These are phyloP conservation scores for Phytophthora cactorum DNA, from an alignment of 352 stramenopile genomes.

Conservation along the genomic window DNA sequence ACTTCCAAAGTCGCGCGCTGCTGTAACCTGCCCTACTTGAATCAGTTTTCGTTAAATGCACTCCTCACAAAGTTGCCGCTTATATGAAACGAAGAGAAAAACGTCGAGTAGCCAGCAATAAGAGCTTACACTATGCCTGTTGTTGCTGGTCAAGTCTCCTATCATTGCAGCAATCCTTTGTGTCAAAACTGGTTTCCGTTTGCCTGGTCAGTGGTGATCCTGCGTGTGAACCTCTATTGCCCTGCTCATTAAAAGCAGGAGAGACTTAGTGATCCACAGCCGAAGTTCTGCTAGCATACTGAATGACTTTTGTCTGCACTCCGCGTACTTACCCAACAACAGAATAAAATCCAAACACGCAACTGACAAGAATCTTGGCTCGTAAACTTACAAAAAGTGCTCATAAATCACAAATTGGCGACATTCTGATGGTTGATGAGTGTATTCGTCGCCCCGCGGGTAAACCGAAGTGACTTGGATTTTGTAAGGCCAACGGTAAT, in stretches of 20 bases:
- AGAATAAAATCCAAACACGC: neutral
- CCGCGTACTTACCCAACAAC: too few species aligned
- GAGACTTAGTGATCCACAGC: neutral
- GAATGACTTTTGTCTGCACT: too few species aligned
- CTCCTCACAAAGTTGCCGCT: too few species aligned
- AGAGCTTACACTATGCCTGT: neutral
- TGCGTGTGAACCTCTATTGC: too few species aligned
- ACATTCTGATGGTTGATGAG: constrained; percentile 7
- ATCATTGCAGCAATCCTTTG: neutral
- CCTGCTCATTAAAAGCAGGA: neutral
- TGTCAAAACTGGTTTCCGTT: neutral
- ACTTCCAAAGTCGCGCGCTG: too few species aligned
- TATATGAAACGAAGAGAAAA: too few species aligned
- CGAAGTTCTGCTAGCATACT: too few species aligned
- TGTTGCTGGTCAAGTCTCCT: neutral
- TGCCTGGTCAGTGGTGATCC: neutral
- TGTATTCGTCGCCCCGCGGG: neutral
- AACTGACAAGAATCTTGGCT: neutral
- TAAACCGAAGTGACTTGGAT: constrained; percentile 14
- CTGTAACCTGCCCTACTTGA: too few species aligned
- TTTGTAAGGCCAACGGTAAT: constrained; percentile 22
- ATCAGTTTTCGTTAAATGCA: too few species aligned
- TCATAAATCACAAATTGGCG: neutral
- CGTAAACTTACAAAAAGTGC: neutral
- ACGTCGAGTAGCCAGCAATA: too few species aligned